A percentile compares a stretch with the other conserved stretches of the same genome.
These are phyloP conservation scores for Nepenthes alata DNA, from an alignment of 179 eudicot species.

Conservation along the genomic window DNA sequence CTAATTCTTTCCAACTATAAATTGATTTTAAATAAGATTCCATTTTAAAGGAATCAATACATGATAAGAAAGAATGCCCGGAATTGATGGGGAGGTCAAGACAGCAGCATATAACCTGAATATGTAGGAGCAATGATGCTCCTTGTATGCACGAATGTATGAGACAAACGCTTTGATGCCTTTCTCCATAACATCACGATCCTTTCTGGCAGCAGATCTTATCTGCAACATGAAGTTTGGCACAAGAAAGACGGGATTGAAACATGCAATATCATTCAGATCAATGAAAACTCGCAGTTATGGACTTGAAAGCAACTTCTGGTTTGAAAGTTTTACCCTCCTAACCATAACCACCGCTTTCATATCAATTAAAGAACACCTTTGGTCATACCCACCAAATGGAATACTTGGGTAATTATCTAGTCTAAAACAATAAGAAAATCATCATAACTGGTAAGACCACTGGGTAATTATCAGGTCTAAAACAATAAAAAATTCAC, in stretches of 20 bases:
- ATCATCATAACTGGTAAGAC: no score
- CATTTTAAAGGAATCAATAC: not conserved
- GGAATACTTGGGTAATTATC: no score
- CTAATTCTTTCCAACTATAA: slow-evolving; percentile 75
- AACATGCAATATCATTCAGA: no score
- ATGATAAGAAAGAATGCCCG: not conserved
- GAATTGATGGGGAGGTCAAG: not conserved
- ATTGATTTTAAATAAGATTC: not conserved
- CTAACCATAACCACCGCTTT: no score
- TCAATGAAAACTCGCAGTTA: not conserved
- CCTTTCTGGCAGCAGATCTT: slow-evolving; percentile 55
- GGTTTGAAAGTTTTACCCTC: no score
- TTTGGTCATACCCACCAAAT: no score
- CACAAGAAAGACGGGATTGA: not conserved
- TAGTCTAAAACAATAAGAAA: no score
- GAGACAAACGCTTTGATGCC: slow-evolving; percentile 80
- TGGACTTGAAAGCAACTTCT: slow-evolving; percentile 1
- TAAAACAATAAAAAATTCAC: no score
- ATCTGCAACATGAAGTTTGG: slow-evolving; percentile 29
- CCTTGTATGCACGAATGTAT: slow-evolving; percentile 78
- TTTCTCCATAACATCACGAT: slow-evolving; percentile 88
- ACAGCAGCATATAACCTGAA: slow-evolving; percentile 38
- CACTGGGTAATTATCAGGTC: no score
- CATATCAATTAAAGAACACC: no score
- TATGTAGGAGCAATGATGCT: slow-evolving; percentile 76